phyloP scores from a whole-genome alignment of 345 rosid species.

The Microthlaspi erraticum region DNA sequence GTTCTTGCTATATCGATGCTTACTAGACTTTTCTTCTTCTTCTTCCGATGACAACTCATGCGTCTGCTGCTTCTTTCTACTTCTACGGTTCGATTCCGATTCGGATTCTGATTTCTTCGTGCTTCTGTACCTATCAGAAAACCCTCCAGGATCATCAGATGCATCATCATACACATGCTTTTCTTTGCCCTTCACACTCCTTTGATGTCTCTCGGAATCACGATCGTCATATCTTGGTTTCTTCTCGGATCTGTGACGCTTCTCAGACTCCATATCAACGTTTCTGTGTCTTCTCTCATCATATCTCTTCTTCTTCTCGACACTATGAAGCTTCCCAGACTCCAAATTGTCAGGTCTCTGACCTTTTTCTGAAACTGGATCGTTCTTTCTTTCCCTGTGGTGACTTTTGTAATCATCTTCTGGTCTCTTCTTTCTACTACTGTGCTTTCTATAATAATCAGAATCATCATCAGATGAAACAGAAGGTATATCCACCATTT shows the following conservation, averaged over 20 bases:
- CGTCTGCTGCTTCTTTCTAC: constrained; percentile 30
- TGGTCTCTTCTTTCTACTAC: constrained; percentile 39
- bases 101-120: constrained; percentile 27
- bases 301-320: constrained; percentile 24
- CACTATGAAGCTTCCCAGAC: constrained; percentile 26
- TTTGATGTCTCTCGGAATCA: constrained; percentile 44
- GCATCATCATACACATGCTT: constrained; percentile 17
- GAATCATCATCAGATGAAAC: constrained; percentile 51
- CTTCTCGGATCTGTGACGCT: constrained; percentile 33
- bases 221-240: constrained; percentile 42
- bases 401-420: constrained; percentile 40
- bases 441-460: constrained; percentile 44
- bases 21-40: constrained; percentile 17
- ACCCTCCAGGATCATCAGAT: constrained; percentile 36
- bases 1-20: constrained; percentile 30
- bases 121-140: constrained; percentile 42
- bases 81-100: constrained; percentile 24
- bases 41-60: constrained; percentile 15
- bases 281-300: constrained; percentile 29
- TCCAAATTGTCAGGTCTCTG: constrained; percentile 6
- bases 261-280: constrained; percentile 27
- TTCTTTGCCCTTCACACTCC: constrained; percentile 40
- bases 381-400: constrained; percentile 33
- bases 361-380: constrained; percentile 22
- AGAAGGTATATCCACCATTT: constrained; percentile 39